Conservation (phyloP, 768 basidiomycete genomes). For the Trichaptum fuscoviolaceum region DNA sequence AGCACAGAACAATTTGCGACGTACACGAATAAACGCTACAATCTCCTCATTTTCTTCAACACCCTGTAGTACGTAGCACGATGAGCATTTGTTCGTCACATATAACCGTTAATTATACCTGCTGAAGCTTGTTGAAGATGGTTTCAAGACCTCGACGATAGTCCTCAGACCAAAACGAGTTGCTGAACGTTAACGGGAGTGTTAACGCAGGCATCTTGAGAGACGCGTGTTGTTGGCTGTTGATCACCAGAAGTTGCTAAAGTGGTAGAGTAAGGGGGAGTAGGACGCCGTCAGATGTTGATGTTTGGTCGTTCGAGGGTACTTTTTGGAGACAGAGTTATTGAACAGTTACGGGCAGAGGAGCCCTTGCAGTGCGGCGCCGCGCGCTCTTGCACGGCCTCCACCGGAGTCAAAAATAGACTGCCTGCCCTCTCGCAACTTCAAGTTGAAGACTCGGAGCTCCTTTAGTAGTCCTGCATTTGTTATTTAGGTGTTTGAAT, state of each 20-base stretch:
- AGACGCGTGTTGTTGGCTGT: not conserved
- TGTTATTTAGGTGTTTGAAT: too few relatives aligned
- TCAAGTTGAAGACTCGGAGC: too few relatives aligned
- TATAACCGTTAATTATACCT: slow-evolving; percentile 38
- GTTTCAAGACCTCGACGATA: slow-evolving; percentile 80
- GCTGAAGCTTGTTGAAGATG: slow-evolving; percentile 70
- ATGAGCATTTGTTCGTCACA: slow-evolving; percentile 2
- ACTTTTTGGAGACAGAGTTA: not conserved
- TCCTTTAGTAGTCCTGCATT: too few relatives aligned
- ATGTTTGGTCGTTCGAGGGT: not conserved
- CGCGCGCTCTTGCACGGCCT: slow-evolving; percentile 1
- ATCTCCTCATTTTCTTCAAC: slow-evolving; percentile 81
- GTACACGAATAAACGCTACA: slow-evolving; percentile 73
- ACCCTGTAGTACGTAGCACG: slow-evolving; percentile 43
- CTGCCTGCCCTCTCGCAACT: not conserved
- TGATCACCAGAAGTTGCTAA: not conserved
- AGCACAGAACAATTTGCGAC: slow-evolving; percentile 16
- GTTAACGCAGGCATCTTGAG: slow-evolving; percentile 76
- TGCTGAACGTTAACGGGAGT: slow-evolving; percentile 82
- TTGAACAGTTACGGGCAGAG: not conserved
- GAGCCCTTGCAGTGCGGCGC: not conserved
- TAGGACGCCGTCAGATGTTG: not conserved
- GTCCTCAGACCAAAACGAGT: slow-evolving; percentile 95
- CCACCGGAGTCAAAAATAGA: not conserved
- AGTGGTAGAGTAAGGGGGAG: not conserved